Percentiles rank a stretch among this genome's conserved stretches.
phyloP scores from a whole-genome alignment of 2,329 filamentous ascomycete genomes.

The Colletotrichum gigasporum region DNA sequence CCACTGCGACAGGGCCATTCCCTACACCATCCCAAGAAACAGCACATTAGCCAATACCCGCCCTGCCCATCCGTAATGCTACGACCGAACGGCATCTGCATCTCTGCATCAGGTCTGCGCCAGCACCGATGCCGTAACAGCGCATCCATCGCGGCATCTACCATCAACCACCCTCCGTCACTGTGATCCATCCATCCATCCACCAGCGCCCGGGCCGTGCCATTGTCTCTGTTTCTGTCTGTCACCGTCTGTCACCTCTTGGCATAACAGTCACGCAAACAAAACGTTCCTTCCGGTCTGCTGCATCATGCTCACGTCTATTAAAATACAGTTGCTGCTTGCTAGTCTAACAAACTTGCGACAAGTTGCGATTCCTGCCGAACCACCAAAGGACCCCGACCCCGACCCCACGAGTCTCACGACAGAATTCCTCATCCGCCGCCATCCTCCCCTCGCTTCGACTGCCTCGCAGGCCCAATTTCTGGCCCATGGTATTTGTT shows the following conservation, averaged over 20 bases:
- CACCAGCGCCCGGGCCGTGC: not conserved
- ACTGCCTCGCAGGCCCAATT: conserved; percentile 11
- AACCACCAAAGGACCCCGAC: too few relatives aligned
- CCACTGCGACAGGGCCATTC: conserved; percentile 18
- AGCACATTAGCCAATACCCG: not conserved
- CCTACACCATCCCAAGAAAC: conserved; percentile 14
- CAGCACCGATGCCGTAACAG: too few relatives aligned
- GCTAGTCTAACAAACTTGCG: conserved; percentile 32
- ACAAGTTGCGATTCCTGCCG: conserved; percentile 1
- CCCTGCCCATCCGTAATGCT: too few relatives aligned
- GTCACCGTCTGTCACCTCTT: not conserved
- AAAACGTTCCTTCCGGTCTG: too few relatives aligned
- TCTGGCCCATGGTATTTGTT: conserved; percentile 38
- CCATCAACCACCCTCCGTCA: too few relatives aligned
- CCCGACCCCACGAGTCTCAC: too few relatives aligned
- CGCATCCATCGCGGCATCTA: too few relatives aligned
- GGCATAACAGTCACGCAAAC: too few relatives aligned
- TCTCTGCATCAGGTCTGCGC: too few relatives aligned
- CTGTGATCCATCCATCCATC: too few relatives aligned
- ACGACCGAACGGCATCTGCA: too few relatives aligned
- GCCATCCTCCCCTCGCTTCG: not conserved
- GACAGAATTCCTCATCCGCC: not conserved
- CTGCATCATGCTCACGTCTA: conserved; percentile 46
- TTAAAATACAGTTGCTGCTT: conserved; percentile 49
- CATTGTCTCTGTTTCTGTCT: too few relatives aligned